A percentile compares a stretch with the other conserved stretches of the same genome.
Evolutionary conservation across 495 filamentous ascomycete species (phyloP).

Genomic region (Aspergillus homomorphus): DNA sequence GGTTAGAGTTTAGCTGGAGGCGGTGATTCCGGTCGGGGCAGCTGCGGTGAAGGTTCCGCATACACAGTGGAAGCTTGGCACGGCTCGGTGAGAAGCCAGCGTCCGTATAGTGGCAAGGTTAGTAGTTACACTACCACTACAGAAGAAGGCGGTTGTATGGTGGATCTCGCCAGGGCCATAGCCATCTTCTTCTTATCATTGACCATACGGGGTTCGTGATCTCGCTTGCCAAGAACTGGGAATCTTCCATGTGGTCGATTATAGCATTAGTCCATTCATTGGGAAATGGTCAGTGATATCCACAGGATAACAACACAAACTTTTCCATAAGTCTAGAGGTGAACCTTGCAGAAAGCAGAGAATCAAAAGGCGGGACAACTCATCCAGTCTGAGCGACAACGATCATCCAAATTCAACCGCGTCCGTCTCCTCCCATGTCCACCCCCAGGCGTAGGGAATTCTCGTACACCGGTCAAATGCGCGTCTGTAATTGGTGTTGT

Average conservation of each 20-base stretch:
- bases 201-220: background rate
- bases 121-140: background rate
- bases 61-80: background rate
- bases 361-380: background rate
- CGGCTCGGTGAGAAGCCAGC: background rate
- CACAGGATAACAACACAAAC: conserved; percentile 12
- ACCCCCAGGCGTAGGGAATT: background rate
- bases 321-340: conserved; percentile 5
- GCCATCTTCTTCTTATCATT: background rate
- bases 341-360: background rate
- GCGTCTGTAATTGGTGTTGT: background rate
- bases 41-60: conserved; percentile 4
- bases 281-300: conserved; percentile 12
- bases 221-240: background rate
- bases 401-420: background rate
- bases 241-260: conserved; percentile 4
- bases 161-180: no score
- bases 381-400: conserved; percentile 6
- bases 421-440: background rate
- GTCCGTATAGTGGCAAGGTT: background rate
- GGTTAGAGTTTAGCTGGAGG: conserved; percentile 1
- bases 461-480: background rate
- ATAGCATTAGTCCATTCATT: conserved; percentile 7
- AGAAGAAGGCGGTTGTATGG: background rate
- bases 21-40: background rate